These are phyloP conservation scores for Kandelia obovata DNA, from an alignment of 345 rosid genomes.

Conservation along the genomic window DNA sequence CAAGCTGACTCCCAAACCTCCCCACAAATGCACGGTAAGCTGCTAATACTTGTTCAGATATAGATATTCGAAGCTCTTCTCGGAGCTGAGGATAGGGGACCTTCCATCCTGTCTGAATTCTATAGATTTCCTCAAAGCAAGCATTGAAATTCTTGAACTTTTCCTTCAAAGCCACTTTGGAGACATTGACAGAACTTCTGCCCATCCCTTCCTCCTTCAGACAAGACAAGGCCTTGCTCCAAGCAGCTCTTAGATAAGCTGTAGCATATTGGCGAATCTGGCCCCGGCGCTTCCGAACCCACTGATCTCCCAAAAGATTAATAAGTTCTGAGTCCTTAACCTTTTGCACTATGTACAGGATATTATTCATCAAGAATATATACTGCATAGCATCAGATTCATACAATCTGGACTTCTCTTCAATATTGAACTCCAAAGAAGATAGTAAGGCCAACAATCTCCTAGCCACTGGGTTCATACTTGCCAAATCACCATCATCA, in stretches of 20 bases:
- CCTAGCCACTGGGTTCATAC: constrained; percentile 48
- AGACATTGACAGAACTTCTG: constrained; percentile 62
- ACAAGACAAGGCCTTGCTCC: constrained; percentile 74
- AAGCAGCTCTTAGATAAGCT: constrained; percentile 83
- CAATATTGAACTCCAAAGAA: constrained; percentile 66
- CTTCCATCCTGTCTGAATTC: constrained; percentile 90
- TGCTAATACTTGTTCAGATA: constrained; percentile 80
- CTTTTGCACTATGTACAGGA: constrained; percentile 79
- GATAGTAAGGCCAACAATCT: constrained; percentile 60
- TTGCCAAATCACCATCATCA: constrained; percentile 37
- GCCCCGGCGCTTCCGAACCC: constrained; percentile 87
- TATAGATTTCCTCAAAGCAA: constrained; percentile 82
- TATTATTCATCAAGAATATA: constrained; percentile 89
- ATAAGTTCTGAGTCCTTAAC: constrained; percentile 87
- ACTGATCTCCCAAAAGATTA: constrained; percentile 75
- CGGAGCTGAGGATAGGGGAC: constrained; percentile 95
- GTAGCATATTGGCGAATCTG: constrained; percentile 81
- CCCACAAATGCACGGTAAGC: constrained; percentile 90
- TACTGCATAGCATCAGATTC: constrained; percentile 72
- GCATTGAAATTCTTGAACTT: constrained; percentile 82
- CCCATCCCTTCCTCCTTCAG: constrained; percentile 79
- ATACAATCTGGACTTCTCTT: constrained; percentile 79
- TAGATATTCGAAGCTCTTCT: constrained; percentile 87
- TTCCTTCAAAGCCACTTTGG: constrained; percentile 79
- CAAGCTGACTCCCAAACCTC: constrained; percentile 75